These are phyloP conservation scores for Eustoma russellianum DNA, from an alignment of 257 asterid genomes.

Conservation along the genomic window DNA sequence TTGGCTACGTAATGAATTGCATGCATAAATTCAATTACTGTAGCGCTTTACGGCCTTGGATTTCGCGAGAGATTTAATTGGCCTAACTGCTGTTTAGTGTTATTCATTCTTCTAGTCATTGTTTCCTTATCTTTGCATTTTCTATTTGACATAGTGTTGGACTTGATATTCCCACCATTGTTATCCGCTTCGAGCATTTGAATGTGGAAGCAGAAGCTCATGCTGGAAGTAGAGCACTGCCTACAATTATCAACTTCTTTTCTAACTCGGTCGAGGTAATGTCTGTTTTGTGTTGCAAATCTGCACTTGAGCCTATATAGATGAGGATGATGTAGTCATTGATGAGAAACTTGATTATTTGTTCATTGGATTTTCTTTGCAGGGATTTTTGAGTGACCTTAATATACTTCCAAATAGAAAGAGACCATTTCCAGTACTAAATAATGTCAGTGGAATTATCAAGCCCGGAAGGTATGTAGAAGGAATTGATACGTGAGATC, in stretches of 20 bases:
- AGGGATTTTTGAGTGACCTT: conserved; percentile 59
- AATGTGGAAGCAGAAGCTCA: conserved; percentile 74
- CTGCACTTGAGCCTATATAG: not conserved
- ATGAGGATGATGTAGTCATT: no score
- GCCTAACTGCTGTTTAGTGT: not conserved
- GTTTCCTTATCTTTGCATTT: not conserved
- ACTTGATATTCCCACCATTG: conserved; percentile 64
- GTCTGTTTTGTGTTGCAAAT: not conserved
- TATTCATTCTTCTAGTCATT: not conserved
- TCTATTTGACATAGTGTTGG: conserved; percentile 53
- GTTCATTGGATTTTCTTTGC: not conserved
- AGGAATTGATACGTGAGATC: not conserved
- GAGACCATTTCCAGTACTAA: conserved; percentile 66
- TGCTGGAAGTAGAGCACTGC: conserved; percentile 80
- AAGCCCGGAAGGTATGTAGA: conserved; percentile 69
- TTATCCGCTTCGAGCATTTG: conserved; percentile 71
- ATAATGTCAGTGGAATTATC: conserved; percentile 65
- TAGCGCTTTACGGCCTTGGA: no score
- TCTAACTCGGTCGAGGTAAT: conserved; percentile 69
- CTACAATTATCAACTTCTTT: conserved; percentile 59
- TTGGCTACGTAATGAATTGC: no score
- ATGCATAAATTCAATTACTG: no score
- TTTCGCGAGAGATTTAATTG: not conserved
- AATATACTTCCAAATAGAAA: conserved; percentile 57
- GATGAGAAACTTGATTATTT: not conserved